Evolutionary conservation across 805 yeast species (phyloP).

Genomic region (Lachancea kluyveri): DNA sequence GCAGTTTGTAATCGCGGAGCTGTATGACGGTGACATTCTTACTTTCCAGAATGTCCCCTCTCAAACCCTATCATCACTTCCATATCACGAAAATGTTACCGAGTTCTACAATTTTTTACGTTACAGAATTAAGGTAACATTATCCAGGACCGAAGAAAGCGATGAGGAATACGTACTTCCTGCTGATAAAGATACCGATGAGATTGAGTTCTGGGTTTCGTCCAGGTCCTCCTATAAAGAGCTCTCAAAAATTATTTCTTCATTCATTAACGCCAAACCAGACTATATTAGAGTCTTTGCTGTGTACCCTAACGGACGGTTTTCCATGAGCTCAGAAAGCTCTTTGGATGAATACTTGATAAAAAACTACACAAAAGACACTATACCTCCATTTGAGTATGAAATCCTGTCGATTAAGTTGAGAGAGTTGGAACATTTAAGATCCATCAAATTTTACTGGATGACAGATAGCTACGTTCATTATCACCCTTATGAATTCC

Average conservation of each 20-base stretch:
- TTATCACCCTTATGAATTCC: conserved; percentile 60
- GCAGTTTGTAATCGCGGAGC: conserved; percentile 50
- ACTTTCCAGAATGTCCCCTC: too few species aligned
- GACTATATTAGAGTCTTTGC: conserved; percentile 61
- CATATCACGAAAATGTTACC: conserved; percentile 33
- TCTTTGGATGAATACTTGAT: conserved; percentile 31
- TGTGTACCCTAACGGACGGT: conserved; percentile 50
- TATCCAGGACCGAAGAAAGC: conserved; percentile 27
- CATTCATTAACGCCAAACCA: conserved; percentile 47
- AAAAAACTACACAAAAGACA: conserved; percentile 31
- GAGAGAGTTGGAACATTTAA: conserved; percentile 71
- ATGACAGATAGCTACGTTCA: conserved; percentile 65
- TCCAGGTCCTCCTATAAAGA: conserved; percentile 51
- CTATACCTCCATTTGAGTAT: conserved; percentile 53
- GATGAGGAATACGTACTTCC: conserved; percentile 23
- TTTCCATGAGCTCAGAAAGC: conserved; percentile 37
- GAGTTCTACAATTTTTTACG: conserved; percentile 49
- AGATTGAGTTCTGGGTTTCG: conserved; percentile 64
- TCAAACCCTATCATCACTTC: conserved; percentile 21
- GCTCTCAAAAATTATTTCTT: conserved; percentile 57
- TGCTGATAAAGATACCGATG: conserved; percentile 9
- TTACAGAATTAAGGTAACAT: conserved; percentile 54
- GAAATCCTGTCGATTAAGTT: conserved; percentile 73
- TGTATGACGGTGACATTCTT: conserved; percentile 65
- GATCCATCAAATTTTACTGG: conserved; percentile 62